These are phyloP conservation scores for Aspergillus brasiliensis DNA, from an alignment of 2,329 filamentous ascomycete species.

Conservation along the genomic window DNA sequence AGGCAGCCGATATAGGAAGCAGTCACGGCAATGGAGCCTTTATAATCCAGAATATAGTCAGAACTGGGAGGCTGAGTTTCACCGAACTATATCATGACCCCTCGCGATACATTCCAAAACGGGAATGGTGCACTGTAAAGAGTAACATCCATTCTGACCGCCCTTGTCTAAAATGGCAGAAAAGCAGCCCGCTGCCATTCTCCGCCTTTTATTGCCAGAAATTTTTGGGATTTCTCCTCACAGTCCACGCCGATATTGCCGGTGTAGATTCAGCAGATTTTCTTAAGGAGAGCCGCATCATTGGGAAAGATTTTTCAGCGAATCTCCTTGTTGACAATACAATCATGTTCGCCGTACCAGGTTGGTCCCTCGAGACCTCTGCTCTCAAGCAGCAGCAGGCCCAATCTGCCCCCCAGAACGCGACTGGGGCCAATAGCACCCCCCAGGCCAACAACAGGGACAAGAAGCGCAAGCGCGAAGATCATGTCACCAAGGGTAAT, in stretches of 20 bases:
- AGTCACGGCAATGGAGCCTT: too few relatives aligned
- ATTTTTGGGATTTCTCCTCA: conserved; percentile 15
- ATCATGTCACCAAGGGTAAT: conserved; percentile 66
- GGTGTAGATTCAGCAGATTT: background rate
- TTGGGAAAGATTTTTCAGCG: too few relatives aligned
- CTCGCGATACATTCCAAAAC: background rate
- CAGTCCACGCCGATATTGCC: background rate
- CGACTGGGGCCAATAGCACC: conserved; percentile 33
- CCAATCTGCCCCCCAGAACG: conserved; percentile 57
- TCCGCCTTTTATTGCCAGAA: conserved; percentile 20
- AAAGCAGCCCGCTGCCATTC: background rate
- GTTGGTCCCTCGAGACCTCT: conserved; percentile 80
- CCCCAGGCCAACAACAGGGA: conserved; percentile 37
- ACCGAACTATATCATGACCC: background rate
- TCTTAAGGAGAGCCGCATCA: background rate
- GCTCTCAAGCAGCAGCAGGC: conserved; percentile 70
- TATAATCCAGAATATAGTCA: background rate
- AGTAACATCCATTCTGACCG: background rate
- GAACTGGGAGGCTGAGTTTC: background rate
- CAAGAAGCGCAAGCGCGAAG: conserved; percentile 56
- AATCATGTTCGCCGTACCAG: conserved; percentile 83
- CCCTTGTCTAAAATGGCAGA: background rate
- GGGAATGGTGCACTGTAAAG: background rate
- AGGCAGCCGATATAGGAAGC: too few relatives aligned
- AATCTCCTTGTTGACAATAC: background rate